These are phyloP conservation scores for Malus hybrid DNA, from an alignment of 331 rosid genomes.

Conservation along the genomic window DNA sequence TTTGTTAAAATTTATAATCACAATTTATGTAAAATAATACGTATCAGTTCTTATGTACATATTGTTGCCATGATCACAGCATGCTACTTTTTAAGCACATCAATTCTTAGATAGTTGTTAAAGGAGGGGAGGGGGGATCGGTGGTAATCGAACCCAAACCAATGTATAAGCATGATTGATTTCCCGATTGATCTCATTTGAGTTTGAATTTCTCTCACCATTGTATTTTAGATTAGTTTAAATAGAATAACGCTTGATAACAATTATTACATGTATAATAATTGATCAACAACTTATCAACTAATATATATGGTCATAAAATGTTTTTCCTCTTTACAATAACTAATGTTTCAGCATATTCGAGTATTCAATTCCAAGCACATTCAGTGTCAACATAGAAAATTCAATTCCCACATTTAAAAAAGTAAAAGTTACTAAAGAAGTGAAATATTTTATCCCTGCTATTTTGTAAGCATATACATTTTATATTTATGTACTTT, in stretches of 20 bases:
- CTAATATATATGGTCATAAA: neutral
- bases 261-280: neutral
- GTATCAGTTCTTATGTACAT: neutral
- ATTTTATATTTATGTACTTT: conserved; percentile 3
- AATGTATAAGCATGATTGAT: neutral
- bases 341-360: too few relatives aligned
- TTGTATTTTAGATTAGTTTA: neutral
- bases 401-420: conserved; percentile 6
- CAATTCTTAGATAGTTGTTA: too few relatives aligned
- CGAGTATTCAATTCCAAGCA: too few relatives aligned
- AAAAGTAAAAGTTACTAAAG: neutral
- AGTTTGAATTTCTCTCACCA: neutral
- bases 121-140: too few relatives aligned
- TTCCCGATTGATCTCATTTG: neutral
- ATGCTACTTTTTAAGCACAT: neutral
- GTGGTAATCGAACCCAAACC: neutral
- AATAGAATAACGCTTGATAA: neutral
- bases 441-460: neutral
- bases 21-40: too few relatives aligned
- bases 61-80: neutral
- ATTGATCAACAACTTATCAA: neutral
- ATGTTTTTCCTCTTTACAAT: neutral
- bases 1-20: neutral
- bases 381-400: neutral
- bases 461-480: neutral